These are phyloP conservation scores for Ciborinia camelliae DNA, from an alignment of 2,329 filamentous ascomycete genomes.

Conservation along the genomic window DNA sequence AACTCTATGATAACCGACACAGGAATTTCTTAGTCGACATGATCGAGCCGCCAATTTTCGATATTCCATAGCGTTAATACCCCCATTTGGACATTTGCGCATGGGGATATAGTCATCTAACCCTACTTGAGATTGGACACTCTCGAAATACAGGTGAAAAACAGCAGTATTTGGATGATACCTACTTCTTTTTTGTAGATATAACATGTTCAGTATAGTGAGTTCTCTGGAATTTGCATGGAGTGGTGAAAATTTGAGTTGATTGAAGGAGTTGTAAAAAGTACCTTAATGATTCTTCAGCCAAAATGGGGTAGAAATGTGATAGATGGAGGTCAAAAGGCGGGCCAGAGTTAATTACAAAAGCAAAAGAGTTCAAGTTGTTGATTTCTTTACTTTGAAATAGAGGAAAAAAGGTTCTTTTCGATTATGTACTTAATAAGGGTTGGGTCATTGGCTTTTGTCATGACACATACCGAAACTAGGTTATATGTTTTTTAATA, in stretches of 20 bases:
- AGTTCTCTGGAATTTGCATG: conserved; percentile 14
- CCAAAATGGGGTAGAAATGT: not conserved
- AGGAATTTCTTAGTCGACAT: not conserved
- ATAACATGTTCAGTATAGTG: conserved; percentile 18
- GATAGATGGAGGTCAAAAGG: conserved; percentile 6
- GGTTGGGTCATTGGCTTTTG: too few relatives aligned
- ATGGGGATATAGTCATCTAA: not conserved
- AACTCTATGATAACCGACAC: conserved; percentile 22
- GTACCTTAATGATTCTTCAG: conserved; percentile 12
- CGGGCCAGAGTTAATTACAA: conserved; percentile 4
- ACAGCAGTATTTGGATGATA: conserved; percentile 18
- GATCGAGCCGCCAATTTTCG: not conserved
- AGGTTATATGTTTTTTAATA: too few relatives aligned
- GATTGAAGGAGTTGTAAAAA: conserved; percentile 15
- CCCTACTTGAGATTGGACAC: conserved; percentile 6
- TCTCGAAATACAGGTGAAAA: conserved; percentile 1
- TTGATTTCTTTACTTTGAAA: conserved; percentile 11
- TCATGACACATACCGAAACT: too few relatives aligned
- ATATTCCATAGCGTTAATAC: not conserved
- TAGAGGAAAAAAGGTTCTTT: conserved; percentile 5
- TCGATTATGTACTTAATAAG: conserved; percentile 14
- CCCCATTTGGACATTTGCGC: conserved; percentile 9
- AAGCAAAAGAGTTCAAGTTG: not conserved
- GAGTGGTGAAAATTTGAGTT: conserved; percentile 2
- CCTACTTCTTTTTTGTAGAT: conserved; percentile 20